Evolutionary conservation across 192 early-diverging fungal genomes (phyloP).

Genomic region (Coemansia sp.): DNA sequence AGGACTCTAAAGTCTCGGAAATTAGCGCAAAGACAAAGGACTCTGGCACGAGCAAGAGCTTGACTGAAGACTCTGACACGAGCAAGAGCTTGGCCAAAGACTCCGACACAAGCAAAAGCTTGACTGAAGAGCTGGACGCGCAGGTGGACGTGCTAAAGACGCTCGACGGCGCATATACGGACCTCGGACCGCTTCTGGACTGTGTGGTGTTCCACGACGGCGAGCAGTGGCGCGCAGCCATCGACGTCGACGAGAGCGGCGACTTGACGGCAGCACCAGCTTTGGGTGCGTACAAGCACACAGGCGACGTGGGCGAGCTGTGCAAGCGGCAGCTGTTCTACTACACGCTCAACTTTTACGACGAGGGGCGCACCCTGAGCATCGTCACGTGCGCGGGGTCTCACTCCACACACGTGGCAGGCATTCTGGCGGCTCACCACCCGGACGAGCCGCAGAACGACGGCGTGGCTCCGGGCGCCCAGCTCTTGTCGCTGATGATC

Average conservation of each 20-base stretch:
- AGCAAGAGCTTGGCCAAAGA: no score
- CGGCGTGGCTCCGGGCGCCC: constrained; percentile 94
- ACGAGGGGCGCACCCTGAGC: constrained; percentile 70
- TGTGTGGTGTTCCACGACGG: constrained; percentile 89
- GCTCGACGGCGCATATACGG: constrained; percentile 68
- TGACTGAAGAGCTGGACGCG: not conserved
- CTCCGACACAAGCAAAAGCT: constrained; percentile 14
- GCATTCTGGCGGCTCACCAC: constrained; percentile 85
- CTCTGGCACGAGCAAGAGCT: no score
- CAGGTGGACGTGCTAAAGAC: constrained; percentile 39
- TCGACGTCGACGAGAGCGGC: constrained; percentile 76
- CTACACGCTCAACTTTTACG: constrained; percentile 93
- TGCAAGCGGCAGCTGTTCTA: constrained; percentile 76
- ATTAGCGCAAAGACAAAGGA: no score
- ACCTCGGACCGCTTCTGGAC: constrained; percentile 78
- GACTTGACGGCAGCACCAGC: constrained; percentile 65
- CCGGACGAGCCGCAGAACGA: constrained; percentile 81
- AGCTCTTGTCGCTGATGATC: constrained; percentile 91
- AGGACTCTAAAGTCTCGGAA: no score
- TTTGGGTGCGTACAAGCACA: constrained; percentile 74
- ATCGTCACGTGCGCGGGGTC: constrained; percentile 82
- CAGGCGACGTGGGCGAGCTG: constrained; percentile 71
- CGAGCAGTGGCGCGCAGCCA: constrained; percentile 76
- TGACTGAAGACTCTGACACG: no score
- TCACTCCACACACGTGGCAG: constrained; percentile 95